Base-by-base conservation (phyloP, 2,329 filamentous ascomycete species). In the Penicillium sp. region DNA sequence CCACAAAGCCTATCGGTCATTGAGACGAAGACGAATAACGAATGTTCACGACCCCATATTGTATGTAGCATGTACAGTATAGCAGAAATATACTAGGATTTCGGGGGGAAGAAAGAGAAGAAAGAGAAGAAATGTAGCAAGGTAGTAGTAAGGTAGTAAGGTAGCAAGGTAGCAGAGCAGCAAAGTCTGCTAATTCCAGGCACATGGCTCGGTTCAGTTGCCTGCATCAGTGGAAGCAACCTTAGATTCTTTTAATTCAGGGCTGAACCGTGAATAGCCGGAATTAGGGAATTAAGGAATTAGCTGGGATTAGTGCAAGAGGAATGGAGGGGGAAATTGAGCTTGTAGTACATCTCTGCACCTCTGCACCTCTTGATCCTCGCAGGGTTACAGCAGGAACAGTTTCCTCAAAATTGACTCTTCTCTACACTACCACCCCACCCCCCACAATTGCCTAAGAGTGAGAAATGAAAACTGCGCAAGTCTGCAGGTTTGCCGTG, bases 141-240 rank as follows among this genome's bases (percentile, higher is more conserved):
- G 24, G 24, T 5, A 27, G 24, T 8, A 27, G 8, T 8, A 27
- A 27, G 24, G 24, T 27, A 27, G 24, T 27, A 27, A 27, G 8
- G 24, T 27, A 27, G 8, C 8, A 27, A 27, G 10, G 8, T 8
- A 42, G 24, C 8, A 27, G 24, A 27, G 24, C 1, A 27, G 24
- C 24, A 27, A 6, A 27, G 31, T 34, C 31, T 34, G 31, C 24
- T 27, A 27, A 27, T 27, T 27, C 24, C 24, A 27, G 24, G 24
- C 24, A 27, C 24, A 27, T 27, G 38, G 38, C 46, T 51, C 49
- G 49, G 24, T 47, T 47, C 14, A 51, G 49, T 51, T 51, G 49
- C 49, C 49, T 49, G 9, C 31, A 34, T 34, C 9, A 34, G 31
- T 34, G 31, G 24, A 27, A 34, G 31, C 11, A 36, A 36, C 34